A percentile compares a stretch with the other conserved stretches of the same genome.
Evolutionary conservation across 176 grass and related monocot species (phyloP).

Genomic region (Zea luxurians): DNA sequence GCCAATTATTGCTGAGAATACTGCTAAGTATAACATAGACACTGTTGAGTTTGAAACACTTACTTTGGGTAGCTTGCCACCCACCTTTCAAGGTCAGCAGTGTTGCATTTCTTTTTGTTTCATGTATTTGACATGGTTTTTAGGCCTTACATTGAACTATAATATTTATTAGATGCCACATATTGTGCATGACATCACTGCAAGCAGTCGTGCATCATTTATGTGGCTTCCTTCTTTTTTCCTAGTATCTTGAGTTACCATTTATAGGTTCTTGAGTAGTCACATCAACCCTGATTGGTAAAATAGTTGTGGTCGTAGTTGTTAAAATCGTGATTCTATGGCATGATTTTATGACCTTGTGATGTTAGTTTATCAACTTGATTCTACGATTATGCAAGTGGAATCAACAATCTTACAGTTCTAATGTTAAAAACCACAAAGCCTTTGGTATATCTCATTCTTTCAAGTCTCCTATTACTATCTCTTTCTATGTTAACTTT

Average conservation of each 20-base stretch:
- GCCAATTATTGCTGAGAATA: slow-evolving; percentile 87
- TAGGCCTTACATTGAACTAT: too few species aligned
- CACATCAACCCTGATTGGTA: too few species aligned
- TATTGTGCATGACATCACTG: neutral
- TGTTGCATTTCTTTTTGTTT: slow-evolving; percentile 14
- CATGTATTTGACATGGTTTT: neutral
- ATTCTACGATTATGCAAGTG: neutral
- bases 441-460: too few species aligned
- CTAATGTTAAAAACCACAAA: too few species aligned
- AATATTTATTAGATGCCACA: too few species aligned
- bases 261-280: neutral
- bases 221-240: neutral
- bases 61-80: slow-evolving; percentile 89
- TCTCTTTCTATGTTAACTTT: too few species aligned
- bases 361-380: neutral
- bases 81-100: slow-evolving; percentile 82
- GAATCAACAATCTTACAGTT: neutral
- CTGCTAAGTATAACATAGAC: slow-evolving; percentile 81
- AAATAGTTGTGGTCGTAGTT: too few species aligned
- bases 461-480: too few species aligned
- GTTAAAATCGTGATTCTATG: too few species aligned
- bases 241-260: neutral
- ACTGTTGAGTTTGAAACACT: slow-evolving; percentile 88
- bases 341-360: neutral
- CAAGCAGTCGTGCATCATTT: slow-evolving; percentile 8